Evolutionary conservation across 257 asterid genomes (phyloP).

Genomic region (Solanum bulbocastanum): DNA sequence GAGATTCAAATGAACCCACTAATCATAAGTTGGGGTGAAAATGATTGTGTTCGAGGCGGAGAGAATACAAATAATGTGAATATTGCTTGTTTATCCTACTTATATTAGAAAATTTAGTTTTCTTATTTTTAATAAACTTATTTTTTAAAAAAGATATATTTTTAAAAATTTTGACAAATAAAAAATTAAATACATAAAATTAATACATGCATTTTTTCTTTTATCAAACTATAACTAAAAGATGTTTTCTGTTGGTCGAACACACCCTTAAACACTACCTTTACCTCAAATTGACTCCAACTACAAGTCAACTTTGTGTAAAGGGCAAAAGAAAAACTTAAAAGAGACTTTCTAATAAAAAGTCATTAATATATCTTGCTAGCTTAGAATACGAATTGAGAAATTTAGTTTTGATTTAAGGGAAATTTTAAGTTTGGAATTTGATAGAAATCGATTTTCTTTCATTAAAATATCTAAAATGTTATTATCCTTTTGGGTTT

Average conservation of each 20-base stretch:
- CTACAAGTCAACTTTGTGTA: not conserved
- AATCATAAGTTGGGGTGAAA: not conserved
- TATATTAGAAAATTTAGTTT: too few species aligned
- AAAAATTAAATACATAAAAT: too few species aligned
- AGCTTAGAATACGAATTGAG: not conserved
- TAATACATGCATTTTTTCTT: too few species aligned
- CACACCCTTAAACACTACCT: not conserved
- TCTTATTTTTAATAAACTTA: not conserved
- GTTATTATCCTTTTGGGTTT: too few species aligned
- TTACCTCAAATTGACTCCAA: not conserved
- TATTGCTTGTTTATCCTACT: not conserved
- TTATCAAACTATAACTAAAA: not conserved
- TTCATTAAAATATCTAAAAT: not conserved
- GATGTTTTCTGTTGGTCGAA: not conserved
- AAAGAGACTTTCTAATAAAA: not conserved
- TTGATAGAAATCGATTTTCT: not conserved
- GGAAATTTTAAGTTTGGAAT: not conserved
- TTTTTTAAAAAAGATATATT: too few species aligned
- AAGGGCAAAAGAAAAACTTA: not conserved
- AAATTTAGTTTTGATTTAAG: not conserved
- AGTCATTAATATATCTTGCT: not conserved
- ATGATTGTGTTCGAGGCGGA: not conserved
- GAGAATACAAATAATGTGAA: not conserved
- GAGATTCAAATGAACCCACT: too few species aligned
- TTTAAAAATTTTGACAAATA: not conserved